Conservation (phyloP, 2,329 filamentous ascomycete genomes). For the Dothideomycetes sp. region DNA sequence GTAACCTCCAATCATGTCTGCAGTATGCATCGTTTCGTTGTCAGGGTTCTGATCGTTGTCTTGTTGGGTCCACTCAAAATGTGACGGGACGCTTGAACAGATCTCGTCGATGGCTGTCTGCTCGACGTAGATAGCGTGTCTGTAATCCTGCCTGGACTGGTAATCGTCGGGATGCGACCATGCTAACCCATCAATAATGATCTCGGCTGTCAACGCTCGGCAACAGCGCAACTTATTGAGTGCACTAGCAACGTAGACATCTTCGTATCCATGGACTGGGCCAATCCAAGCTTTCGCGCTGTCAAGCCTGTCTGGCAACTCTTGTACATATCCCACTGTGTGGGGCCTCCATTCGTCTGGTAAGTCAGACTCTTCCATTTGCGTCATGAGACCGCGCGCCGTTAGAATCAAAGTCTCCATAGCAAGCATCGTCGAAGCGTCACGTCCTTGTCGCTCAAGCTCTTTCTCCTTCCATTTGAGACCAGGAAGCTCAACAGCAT, state of each 20-base stretch:
- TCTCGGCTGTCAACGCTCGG: not conserved
- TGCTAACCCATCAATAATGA: constrained; percentile 2
- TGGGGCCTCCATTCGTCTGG: constrained; percentile 5
- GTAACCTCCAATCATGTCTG: constrained; percentile 5
- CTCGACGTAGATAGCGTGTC: constrained; percentile 6
- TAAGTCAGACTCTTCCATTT: constrained; percentile 1
- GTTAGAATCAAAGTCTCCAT: constrained; percentile 2
- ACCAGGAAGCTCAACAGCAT: constrained; percentile 3
- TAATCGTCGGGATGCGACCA: constrained; percentile 6
- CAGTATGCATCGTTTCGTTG: constrained; percentile 2
- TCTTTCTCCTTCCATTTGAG: not conserved
- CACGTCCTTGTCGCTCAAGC: not conserved
- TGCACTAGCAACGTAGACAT: constrained; percentile 2
- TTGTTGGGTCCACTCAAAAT: not conserved
- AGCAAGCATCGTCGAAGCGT: not conserved
- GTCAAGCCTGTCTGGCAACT: not conserved
- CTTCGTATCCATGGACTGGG: constrained; percentile 4
- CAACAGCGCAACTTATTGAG: constrained; percentile 7
- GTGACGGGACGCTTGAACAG: constrained; percentile 5
- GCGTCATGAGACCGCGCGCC: constrained; percentile 1
- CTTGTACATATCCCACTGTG: constrained; percentile 4
- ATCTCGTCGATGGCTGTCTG: constrained; percentile 7
- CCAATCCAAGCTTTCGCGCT: constrained; percentile 6
- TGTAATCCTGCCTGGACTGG: constrained; percentile 2
- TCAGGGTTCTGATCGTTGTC: not conserved